phyloP scores from a whole-genome alignment of 1,139 yeast genomes.

The Geotrichum australiense region DNA sequence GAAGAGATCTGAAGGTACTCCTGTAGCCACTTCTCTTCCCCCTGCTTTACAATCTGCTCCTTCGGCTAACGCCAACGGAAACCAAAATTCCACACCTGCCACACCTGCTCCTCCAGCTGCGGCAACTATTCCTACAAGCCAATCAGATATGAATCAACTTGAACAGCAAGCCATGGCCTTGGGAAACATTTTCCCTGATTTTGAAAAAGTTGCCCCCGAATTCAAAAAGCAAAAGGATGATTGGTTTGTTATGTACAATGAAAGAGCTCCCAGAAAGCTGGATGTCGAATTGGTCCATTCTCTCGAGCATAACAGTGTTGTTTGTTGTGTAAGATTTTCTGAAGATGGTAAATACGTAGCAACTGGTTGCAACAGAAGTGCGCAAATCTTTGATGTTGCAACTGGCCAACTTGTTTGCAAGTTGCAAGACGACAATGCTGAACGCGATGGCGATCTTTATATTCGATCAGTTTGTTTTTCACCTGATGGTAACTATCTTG shows the following conservation, averaged over 20 bases:
- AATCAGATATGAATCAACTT: conserved; percentile 26
- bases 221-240: conserved; percentile 78
- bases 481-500: conserved; percentile 91
- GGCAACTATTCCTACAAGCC: conserved; percentile 16
- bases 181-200: conserved; percentile 63
- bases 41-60: conserved; percentile 19
- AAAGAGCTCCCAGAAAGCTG: conserved; percentile 64
- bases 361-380: conserved; percentile 94
- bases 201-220: conserved; percentile 73
- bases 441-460: conserved; percentile 66
- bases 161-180: conserved; percentile 30
- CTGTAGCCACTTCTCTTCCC: conserved; percentile 24
- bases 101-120: conserved; percentile 21
- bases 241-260: conserved; percentile 85
- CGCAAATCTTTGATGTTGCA: conserved; percentile 88
- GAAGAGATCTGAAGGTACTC: conserved; percentile 20
- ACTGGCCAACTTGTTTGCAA: conserved; percentile 87
- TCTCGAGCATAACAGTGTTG: conserved; percentile 87
- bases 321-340: conserved; percentile 83
- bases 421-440: conserved; percentile 66
- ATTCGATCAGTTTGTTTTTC: conserved; percentile 94
- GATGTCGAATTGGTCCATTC: conserved; percentile 89
- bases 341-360: conserved; percentile 85
- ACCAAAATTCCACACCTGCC: conserved; percentile 12
- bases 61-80: conserved; percentile 17